These are phyloP conservation scores for Diutina catenulata DNA, from an alignment of 1,139 yeast species.

Conservation along the genomic window DNA sequence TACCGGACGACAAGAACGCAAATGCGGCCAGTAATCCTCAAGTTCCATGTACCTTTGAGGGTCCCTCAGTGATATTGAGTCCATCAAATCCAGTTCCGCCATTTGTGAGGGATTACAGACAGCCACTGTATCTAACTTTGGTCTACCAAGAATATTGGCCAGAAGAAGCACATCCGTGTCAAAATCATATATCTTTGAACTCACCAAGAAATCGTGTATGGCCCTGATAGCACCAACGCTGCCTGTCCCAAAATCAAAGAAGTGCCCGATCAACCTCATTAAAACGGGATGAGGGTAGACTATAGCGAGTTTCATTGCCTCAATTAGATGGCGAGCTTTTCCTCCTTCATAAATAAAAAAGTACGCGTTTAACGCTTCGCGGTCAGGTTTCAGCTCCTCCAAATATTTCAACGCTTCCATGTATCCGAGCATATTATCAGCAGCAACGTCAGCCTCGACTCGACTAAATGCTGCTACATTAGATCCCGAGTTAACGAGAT, in stretches of 20 bases:
- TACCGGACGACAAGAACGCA: not conserved
- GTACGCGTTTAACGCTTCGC: constrained; percentile 16
- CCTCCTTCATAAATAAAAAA: constrained; percentile 26
- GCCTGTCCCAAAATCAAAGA: too few relatives aligned
- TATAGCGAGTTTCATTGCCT: constrained; percentile 19
- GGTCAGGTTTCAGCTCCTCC: constrained; percentile 8
- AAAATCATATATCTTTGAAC: too few relatives aligned
- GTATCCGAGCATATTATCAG: constrained; percentile 9
- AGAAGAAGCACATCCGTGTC: too few relatives aligned
- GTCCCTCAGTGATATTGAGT: constrained; percentile 11
- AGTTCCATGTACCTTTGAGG: not conserved
- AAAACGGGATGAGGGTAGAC: constrained; percentile 25
- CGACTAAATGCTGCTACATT: too few relatives aligned
- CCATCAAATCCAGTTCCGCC: constrained; percentile 19
- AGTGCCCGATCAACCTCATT: too few relatives aligned
- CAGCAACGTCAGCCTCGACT: constrained; percentile 9
- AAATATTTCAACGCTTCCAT: constrained; percentile 8
- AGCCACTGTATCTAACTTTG: constrained; percentile 6
- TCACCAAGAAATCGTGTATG: too few relatives aligned
- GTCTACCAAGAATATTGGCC: too few relatives aligned
- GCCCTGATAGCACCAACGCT: too few relatives aligned
- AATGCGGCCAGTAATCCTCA: not conserved
- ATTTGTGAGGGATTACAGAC: constrained; percentile 12
- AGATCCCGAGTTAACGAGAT: too few relatives aligned
- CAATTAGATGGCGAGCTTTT: constrained; percentile 15